Evolutionary conservation across 352 stramenopile genomes (phyloP).

Genomic region (Blastocystis sp.): DNA sequence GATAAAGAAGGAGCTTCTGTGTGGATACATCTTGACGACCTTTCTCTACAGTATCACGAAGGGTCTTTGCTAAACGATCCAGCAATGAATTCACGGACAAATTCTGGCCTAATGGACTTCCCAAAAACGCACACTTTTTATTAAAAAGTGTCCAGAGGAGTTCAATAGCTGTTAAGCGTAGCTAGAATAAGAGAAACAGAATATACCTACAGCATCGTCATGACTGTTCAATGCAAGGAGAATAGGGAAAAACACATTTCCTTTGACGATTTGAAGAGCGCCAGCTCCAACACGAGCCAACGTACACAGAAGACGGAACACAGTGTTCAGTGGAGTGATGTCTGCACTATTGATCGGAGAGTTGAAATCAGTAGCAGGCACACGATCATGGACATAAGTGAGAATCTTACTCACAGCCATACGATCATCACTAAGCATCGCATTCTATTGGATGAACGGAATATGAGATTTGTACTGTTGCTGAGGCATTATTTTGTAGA

Average conservation of each 20-base stretch:
- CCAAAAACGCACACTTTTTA: conserved; percentile 2
- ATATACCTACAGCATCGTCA: not conserved
- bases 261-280: conserved; percentile 1
- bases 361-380: not conserved
- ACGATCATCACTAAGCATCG: not conserved
- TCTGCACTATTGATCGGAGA: not conserved
- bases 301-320: not conserved
- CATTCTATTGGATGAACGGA: not conserved
- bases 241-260: conserved; percentile 53
- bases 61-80: no score
- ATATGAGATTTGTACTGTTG: not conserved
- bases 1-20: conserved; percentile 4
- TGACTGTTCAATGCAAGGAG: not conserved
- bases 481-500: not conserved
- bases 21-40: not conserved
- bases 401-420: not conserved
- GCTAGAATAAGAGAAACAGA: not conserved
- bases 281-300: not conserved
- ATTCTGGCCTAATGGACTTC: conserved; percentile 1
- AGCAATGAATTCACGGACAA: not conserved
- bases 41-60: not conserved
- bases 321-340: not conserved
- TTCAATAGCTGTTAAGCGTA: not conserved
- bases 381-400: not conserved
- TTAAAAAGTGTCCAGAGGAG: conserved; percentile 22